Conservation (phyloP, 2,329 filamentous ascomycete genomes). For the Fusarium goolgardi region DNA sequence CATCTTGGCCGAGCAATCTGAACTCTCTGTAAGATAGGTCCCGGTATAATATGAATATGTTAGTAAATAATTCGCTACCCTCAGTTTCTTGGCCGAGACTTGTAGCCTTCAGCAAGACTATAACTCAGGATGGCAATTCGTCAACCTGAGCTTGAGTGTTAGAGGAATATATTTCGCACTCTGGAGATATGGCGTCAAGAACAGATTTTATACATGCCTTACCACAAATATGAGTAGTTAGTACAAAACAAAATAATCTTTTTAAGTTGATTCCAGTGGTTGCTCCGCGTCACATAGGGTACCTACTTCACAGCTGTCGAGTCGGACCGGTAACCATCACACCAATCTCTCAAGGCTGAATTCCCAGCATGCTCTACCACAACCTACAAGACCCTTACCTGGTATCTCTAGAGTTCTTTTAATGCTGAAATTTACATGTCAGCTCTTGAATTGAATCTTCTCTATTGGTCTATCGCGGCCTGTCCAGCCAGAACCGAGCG, state of each 20-base stretch:
- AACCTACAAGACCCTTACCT: accelerated
- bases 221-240: not conserved
- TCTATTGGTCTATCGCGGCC: not conserved
- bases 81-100: not conserved
- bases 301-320: not conserved
- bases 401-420: accelerated
- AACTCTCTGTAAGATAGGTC: not conserved
- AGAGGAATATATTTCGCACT: not conserved
- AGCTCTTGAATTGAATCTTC: accelerated
- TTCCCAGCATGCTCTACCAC: not conserved
- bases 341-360: not conserved
- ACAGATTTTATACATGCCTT: no score
- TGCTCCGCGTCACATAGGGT: not conserved
- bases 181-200: not conserved
- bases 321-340: not conserved
- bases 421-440: accelerated
- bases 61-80: accelerated
- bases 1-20: not conserved
- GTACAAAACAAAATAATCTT: not conserved
- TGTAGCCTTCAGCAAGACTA: not conserved
- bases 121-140: not conserved
- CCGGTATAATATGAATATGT: not conserved
- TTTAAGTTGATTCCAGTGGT: not conserved
- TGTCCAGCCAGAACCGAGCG: not conserved
- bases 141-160: not conserved